Conservation (phyloP, 208 protist genomes). For the Leptomonas seymouri region DNA sequence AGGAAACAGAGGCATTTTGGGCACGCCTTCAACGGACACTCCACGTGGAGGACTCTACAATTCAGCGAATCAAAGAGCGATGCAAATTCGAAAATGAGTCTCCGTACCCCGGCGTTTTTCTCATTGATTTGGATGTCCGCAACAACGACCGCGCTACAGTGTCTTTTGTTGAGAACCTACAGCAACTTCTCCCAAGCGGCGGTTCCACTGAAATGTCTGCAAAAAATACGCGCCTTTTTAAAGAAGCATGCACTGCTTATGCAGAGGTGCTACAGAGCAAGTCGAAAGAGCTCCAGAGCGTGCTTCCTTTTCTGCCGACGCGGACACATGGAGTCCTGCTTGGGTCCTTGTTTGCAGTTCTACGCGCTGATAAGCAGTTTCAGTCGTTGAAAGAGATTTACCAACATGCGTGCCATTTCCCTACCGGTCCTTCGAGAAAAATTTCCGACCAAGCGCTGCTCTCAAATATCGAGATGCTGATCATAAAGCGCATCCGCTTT, state of each 20-base stretch:
- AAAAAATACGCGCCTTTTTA: slow-evolving; percentile 5
- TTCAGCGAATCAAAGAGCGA: neutral
- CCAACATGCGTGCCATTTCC: neutral
- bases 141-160: slow-evolving; percentile 24
- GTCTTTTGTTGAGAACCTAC: slow-evolving; percentile 13
- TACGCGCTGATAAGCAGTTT: slow-evolving; percentile 54
- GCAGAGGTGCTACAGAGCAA: slow-evolving; percentile 29
- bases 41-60: neutral
- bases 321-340: slow-evolving; percentile 51
- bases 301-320: slow-evolving; percentile 40
- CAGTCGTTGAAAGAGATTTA: slow-evolving; percentile 32
- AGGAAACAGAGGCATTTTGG: slow-evolving; percentile 12
- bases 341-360: slow-evolving; percentile 21
- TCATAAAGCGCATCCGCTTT: slow-evolving; percentile 14
- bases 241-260: slow-evolving; percentile 18
- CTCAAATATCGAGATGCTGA: neutral
- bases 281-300: slow-evolving; percentile 25
- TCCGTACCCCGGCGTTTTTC: slow-evolving; percentile 39
- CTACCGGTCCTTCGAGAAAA: too few relatives aligned
- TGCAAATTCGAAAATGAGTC: slow-evolving; percentile 31
- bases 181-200: neutral
- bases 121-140: slow-evolving; percentile 42
- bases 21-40: slow-evolving; percentile 5
- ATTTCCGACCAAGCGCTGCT: neutral
- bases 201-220: neutral